These are phyloP conservation scores for Phlebopus sp. DNA, from an alignment of 1,284 basidiomycete genomes.

Conservation along the genomic window DNA sequence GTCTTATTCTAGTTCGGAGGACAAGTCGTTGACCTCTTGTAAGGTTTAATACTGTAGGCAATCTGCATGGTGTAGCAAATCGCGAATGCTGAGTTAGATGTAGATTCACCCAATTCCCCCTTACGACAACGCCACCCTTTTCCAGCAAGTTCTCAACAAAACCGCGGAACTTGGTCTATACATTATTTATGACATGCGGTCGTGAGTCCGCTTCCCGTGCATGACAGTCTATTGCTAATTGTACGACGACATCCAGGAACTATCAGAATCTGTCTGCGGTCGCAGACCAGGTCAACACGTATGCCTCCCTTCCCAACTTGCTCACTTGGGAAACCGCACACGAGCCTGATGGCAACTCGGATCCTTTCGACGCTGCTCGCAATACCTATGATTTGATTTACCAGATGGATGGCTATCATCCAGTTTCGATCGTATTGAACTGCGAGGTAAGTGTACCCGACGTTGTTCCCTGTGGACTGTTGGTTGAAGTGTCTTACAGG, in stretches of 20 bases:
- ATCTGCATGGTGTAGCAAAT: background rate
- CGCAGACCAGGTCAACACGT: slow-evolving; percentile 56
- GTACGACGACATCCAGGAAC: slow-evolving; percentile 14
- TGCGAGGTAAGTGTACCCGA: slow-evolving; percentile 42
- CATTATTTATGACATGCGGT: slow-evolving; percentile 28
- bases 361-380: slow-evolving; percentile 56
- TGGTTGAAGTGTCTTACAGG: slow-evolving; percentile 14
- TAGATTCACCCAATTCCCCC: slow-evolving; percentile 33
- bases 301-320: slow-evolving; percentile 64
- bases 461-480: background rate
- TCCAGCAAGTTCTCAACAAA: slow-evolving; percentile 23
- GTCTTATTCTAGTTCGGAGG: background rate
- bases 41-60: slow-evolving; percentile 31
- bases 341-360: slow-evolving; percentile 69
- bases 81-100: background rate
- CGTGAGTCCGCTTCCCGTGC: slow-evolving; percentile 38
- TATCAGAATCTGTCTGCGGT: slow-evolving; percentile 64
- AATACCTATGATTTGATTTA: slow-evolving; percentile 60
- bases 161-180: slow-evolving; percentile 25
- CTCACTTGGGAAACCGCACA: slow-evolving; percentile 76
- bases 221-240: background rate
- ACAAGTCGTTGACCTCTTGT: background rate
- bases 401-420: slow-evolving; percentile 69
- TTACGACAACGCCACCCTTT: slow-evolving; percentile 21
- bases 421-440: slow-evolving; percentile 70